Evolutionary conservation across 352 stramenopile genomes (phyloP), one percentile per base, ranked within the genome.

Genomic region (Poterioochromonas sp.): DNA sequence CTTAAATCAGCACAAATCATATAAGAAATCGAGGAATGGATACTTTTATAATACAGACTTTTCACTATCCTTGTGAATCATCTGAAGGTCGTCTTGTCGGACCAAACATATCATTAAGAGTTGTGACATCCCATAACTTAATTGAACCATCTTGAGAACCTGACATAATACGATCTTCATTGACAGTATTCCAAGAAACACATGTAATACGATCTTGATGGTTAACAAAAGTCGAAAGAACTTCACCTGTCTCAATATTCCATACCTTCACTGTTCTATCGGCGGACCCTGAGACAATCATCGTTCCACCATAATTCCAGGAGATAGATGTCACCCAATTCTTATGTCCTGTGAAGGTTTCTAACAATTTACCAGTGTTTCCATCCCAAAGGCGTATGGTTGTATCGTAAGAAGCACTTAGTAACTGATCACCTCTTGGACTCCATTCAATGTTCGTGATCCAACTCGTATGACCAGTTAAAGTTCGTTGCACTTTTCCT

Each of bases 311-410:
- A 26, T 26, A 26, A 26, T 15, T 26, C 15, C 47, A 15, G 47
- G 26, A 15, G 47, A 58, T 15, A 26, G 15, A 26, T 15, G 15
- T 26, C 15, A 58, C 47, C 15, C 47, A 15, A 26, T 26, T 15
- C 47, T 15, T 15, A 26, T 58, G 47, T 26, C 26, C 15, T 26
- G 47, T 58, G 47, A 58, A 26, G 47, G 26, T 26, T 26, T 26
- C 47, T 26, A 71, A 47, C 63, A 49, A 44, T 5, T 37, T 35
- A 22, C 65, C 65, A 22, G 20, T 76, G 3, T 58, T 22, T 32
- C 3, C 22, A 40, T 60, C 65, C 65, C 65, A 76, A 35, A 76
- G 2, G 5, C 65, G 5, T 22, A 76, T 60, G 12, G 65, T 76
- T 12, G 5, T 53, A 58, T 76, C 65, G 20, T 37, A 3, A 22